Percentiles rank a stretch among this genome's conserved stretches.
Conservation (phyloP, 768 basidiomycete species). For the Ramaria rubella region DNA sequence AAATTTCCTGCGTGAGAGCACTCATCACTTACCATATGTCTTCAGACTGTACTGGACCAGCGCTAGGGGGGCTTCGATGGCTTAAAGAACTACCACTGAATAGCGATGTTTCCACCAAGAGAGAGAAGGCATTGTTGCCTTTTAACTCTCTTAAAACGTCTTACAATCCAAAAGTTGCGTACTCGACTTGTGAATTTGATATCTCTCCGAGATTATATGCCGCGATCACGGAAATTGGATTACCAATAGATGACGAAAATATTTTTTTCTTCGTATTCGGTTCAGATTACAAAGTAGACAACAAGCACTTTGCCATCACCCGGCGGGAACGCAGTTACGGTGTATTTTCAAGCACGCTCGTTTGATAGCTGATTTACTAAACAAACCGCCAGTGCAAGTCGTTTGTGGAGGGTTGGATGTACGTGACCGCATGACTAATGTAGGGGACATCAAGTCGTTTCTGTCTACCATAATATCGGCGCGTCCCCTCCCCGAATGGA, state of each 20-base stretch:
- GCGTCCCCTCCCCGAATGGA: conserved; percentile 12
- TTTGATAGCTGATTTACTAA: not conserved
- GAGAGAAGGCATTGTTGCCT: not conserved
- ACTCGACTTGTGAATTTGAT: conserved; percentile 14
- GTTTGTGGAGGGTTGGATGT: conserved; percentile 15
- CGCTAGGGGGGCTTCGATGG: conserved; percentile 16
- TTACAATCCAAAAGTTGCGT: conserved; percentile 18
- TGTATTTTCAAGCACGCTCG: not conserved
- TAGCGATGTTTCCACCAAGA: not conserved
- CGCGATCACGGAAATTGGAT: conserved; percentile 11
- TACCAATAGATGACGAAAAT: conserved; percentile 2
- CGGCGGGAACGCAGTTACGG: conserved; percentile 4
- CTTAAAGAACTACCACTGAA: conserved; percentile 6
- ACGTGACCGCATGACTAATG: conserved; percentile 5
- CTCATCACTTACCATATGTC: not conserved
- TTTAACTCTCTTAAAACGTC: conserved; percentile 10
- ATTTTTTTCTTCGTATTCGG: conserved; percentile 13
- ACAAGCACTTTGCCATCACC: conserved; percentile 6
- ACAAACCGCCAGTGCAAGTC: conserved; percentile 4
- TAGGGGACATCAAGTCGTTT: conserved; percentile 10
- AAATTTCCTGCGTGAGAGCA: too few species aligned
- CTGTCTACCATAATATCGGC: conserved; percentile 1
- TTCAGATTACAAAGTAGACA: conserved; percentile 13
- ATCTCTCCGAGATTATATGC: conserved; percentile 13
- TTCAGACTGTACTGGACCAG: conserved; percentile 21